phyloP scores from a whole-genome alignment of 1,284 basidiomycete species.

The Sparassis latifolia region DNA sequence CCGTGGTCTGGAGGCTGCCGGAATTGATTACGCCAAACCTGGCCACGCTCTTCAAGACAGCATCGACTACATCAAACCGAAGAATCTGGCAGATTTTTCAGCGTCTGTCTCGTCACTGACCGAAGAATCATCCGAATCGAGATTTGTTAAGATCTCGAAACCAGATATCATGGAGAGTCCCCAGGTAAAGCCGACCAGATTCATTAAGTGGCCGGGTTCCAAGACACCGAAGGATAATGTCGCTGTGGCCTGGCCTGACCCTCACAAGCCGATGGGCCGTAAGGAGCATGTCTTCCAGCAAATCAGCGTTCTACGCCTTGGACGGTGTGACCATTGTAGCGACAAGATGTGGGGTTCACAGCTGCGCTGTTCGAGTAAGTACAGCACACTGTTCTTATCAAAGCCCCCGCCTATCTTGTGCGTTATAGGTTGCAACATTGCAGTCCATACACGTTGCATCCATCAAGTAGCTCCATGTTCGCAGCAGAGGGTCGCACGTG shows the following conservation, averaged over 20 bases:
- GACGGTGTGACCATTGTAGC: slow-evolving; percentile 90
- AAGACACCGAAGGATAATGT: slow-evolving; percentile 22
- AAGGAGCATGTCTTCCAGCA: slow-evolving; percentile 81
- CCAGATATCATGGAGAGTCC: slow-evolving; percentile 25
- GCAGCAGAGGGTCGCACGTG: slow-evolving; percentile 35
- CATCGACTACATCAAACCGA: slow-evolving; percentile 30
- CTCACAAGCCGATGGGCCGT: slow-evolving; percentile 36
- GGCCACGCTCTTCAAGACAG: slow-evolving; percentile 23
- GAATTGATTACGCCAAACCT: slow-evolving; percentile 21
- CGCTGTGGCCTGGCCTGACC: slow-evolving; percentile 10
- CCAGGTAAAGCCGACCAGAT: slow-evolving; percentile 37
- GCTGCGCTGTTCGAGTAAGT: slow-evolving; percentile 79
- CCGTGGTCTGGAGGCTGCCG: slow-evolving; percentile 58
- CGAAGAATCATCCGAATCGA: slow-evolving; percentile 26
- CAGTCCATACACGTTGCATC: slow-evolving; percentile 71
- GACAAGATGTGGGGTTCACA: slow-evolving; percentile 99
- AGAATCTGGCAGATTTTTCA: slow-evolving; percentile 14
- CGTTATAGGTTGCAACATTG: slow-evolving; percentile 55
- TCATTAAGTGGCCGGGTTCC: slow-evolving; percentile 59
- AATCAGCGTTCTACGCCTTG: slow-evolving; percentile 82
- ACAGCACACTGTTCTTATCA: slow-evolving; percentile 1
- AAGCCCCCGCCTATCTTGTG: neutral
- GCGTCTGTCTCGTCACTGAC: slow-evolving; percentile 23
- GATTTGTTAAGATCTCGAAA: slow-evolving; percentile 25
- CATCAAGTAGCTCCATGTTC: slow-evolving; percentile 54